Evolutionary conservation across 129 eudicot genomes (phyloP).

Genomic region (Rutidosis leptorrhynchoides): DNA sequence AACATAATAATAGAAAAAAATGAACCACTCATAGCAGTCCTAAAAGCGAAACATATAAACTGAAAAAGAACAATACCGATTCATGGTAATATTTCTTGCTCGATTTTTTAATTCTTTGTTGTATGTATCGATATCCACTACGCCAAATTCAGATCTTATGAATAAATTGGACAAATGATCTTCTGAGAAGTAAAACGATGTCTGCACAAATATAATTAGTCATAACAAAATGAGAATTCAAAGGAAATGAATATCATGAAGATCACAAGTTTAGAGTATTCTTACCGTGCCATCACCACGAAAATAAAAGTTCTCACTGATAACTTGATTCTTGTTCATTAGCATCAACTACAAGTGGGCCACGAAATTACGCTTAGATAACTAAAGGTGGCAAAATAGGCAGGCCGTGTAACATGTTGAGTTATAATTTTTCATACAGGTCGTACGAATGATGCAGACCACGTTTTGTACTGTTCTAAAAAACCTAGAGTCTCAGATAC

Average conservation of each 20-base stretch:
- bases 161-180: slow-evolving; percentile 47
- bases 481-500: not conserved
- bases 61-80: slow-evolving; percentile 27
- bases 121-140: slow-evolving; percentile 48
- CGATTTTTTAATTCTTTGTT: slow-evolving; percentile 49
- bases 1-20: not conserved
- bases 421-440: not conserved
- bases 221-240: not conserved
- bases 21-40: not conserved
- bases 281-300: slow-evolving; percentile 79
- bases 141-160: slow-evolving; percentile 36
- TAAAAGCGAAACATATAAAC: not conserved
- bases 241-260: not conserved
- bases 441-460: not conserved
- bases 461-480: not conserved
- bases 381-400: not conserved
- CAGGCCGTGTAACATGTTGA: not conserved
- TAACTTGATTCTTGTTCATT: slow-evolving; percentile 45
- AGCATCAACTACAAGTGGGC: slow-evolving; percentile 44
- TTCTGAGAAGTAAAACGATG: slow-evolving; percentile 64
- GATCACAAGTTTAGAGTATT: not conserved
- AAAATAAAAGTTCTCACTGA: slow-evolving; percentile 56
- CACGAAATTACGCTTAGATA: slow-evolving; percentile 7
- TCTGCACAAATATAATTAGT: slow-evolving; percentile 30
- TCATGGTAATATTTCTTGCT: slow-evolving; percentile 49